phyloP scores from a whole-genome alignment of 2,329 filamentous ascomycete genomes.

The Teratosphaeria destructans region DNA sequence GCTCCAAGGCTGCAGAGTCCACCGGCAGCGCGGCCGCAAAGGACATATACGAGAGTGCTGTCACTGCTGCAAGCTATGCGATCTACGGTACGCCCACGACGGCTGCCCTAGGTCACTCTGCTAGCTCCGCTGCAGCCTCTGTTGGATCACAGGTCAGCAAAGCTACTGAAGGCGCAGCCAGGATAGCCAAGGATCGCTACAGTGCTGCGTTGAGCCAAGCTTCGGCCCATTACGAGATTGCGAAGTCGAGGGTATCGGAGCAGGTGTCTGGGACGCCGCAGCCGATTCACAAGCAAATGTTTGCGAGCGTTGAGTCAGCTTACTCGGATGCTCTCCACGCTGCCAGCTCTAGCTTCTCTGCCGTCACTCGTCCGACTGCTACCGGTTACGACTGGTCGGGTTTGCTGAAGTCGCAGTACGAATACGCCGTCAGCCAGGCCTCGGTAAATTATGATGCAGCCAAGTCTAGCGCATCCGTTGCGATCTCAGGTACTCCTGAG shows the following conservation, averaged over 20 bases:
- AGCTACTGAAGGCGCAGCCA: slow-evolving; percentile 31
- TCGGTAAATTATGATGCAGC: slow-evolving; percentile 60
- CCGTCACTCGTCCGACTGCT: not conserved
- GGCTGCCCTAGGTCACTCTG: slow-evolving; percentile 27
- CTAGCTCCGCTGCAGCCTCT: slow-evolving; percentile 25
- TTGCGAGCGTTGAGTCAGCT: slow-evolving; percentile 56
- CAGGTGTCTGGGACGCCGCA: slow-evolving; percentile 59
- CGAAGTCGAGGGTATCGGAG: slow-evolving; percentile 55
- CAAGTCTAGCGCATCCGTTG: slow-evolving; percentile 54
- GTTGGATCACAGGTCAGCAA: slow-evolving; percentile 8
- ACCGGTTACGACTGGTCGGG: not conserved
- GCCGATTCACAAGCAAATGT: slow-evolving; percentile 58
- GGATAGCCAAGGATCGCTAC: slow-evolving; percentile 48
- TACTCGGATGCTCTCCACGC: slow-evolving; percentile 56
- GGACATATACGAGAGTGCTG: slow-evolving; percentile 46
- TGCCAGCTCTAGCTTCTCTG: slow-evolving; percentile 32
- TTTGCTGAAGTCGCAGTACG: slow-evolving; percentile 42
- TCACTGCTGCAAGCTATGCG: slow-evolving; percentile 48
- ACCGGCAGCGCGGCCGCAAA: slow-evolving; percentile 42
- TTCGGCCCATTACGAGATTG: slow-evolving; percentile 57
- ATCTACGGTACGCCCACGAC: slow-evolving; percentile 43
- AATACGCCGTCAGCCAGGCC: slow-evolving; percentile 53
- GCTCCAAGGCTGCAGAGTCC: slow-evolving; percentile 32
- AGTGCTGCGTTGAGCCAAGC: slow-evolving; percentile 55
- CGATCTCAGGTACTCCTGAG: slow-evolving; percentile 58